Base-by-base conservation (phyloP, 2,329 filamentous ascomycete species). In the Trichoderma atroviride region DNA sequence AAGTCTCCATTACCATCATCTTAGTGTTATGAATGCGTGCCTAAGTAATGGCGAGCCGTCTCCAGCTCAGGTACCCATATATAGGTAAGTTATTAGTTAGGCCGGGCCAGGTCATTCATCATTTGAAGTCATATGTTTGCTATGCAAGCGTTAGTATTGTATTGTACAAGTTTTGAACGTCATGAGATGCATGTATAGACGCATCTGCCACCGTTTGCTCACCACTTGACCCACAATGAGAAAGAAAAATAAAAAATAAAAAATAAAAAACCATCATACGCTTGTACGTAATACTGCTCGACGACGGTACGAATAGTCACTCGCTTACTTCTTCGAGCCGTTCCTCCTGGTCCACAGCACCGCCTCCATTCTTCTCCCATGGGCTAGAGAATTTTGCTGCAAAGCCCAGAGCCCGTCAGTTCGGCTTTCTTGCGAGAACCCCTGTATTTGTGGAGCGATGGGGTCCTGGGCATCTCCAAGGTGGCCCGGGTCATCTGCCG, bases 371-470 rank as follows among this genome's bases (percentile, higher is more conserved):
- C 14, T n/a, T 67, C 29, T 31, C 7, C 13, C 35, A 22, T 33
- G 31, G 43, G 27, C 19, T 29, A 43, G 58, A 69, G 35, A 35
- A 64, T 57, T 40, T 65, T 47, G 53, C 52, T 59, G 52, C n/a
- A 50, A 10, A 24, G 53, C 37, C 22, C 10, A 24, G 9, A 24
- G 53, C 37, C 37, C 19, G 19, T 60, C 68, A 58, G 60, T 65
- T 35, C 53, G 60, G 53, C 29, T 24, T 40, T 22, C 40, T 37
- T 43, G 40, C 19, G 35, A 57, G 33, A 59, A 50, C 40, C 47
- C 68, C 40, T 69, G 53, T 55, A 59, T 24, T 29, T 40, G 68
- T 65, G 68, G 68, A 65, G 60, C 59, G 40, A 14, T 31, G 43
- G 57, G 29, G 53, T 59, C 37, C 59, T 62, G 50, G 19, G 13